Evolutionary conservation across 164 flowering plant genomes (phyloP).

Genomic region (Magnolia kwangsiensis): DNA sequence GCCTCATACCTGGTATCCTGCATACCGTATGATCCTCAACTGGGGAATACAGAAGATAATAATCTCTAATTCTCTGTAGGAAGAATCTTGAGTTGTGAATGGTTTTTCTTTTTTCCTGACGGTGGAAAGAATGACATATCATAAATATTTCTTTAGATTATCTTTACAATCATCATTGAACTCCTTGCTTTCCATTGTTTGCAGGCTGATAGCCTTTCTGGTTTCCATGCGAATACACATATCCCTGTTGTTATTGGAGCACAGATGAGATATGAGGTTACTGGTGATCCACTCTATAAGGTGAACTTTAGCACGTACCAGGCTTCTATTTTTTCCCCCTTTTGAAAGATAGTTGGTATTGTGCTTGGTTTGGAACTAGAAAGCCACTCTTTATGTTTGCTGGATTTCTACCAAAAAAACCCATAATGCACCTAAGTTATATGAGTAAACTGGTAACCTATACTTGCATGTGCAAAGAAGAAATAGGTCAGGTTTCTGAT

Average conservation of each 20-base stretch:
- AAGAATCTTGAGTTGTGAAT: no score
- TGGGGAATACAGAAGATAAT: no score
- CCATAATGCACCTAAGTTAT: background rate
- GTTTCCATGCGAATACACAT: slow-evolving; percentile 87
- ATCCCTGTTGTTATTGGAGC: slow-evolving; percentile 89
- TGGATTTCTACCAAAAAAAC: background rate
- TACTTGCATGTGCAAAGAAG: background rate
- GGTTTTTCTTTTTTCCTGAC: background rate
- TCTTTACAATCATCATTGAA: background rate
- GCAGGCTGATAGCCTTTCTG: slow-evolving; percentile 81
- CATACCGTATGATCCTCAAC: no score
- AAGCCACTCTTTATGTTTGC: background rate
- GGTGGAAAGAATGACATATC: background rate
- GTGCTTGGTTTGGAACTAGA: background rate
- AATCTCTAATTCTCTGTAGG: no score
- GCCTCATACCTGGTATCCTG: no score
- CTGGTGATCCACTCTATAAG: slow-evolving; percentile 86
- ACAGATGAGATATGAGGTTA: slow-evolving; percentile 91
- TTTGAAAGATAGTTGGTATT: background rate
- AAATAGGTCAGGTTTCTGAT: background rate
- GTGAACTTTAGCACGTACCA: slow-evolving; percentile 30
- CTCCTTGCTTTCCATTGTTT: slow-evolving; percentile 4
- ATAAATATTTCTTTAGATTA: background rate
- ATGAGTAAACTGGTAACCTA: background rate
- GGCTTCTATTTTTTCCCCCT: background rate